A percentile compares a stretch with the other conserved stretches of the same genome.
Evolutionary conservation across 2,329 filamentous ascomycete species (phyloP).

Genomic region (Epichloe sibirici): DNA sequence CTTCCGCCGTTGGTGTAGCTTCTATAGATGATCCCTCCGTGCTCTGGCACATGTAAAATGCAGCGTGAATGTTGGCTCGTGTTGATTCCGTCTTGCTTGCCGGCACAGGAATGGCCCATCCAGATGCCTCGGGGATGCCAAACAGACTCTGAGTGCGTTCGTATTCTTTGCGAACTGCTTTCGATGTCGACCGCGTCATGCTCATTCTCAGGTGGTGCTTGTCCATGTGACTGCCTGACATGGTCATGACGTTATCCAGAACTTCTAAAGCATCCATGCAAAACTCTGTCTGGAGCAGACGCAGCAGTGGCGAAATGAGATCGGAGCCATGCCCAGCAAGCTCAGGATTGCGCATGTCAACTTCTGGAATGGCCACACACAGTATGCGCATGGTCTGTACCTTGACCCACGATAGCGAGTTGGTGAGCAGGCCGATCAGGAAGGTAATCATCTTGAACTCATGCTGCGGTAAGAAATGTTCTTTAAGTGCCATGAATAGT

Average conservation of each 20-base stretch:
- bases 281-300: constrained; percentile 82
- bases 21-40: constrained; percentile 46
- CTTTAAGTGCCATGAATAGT: constrained; percentile 60
- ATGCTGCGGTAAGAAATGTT: constrained; percentile 67
- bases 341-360: constrained; percentile 86
- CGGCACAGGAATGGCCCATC: constrained; percentile 91
- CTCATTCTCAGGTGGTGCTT: constrained; percentile 95
- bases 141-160: constrained; percentile 90
- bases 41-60: constrained; percentile 85
- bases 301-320: constrained; percentile 81
- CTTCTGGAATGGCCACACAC: constrained; percentile 70
- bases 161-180: constrained; percentile 82
- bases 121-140: constrained; percentile 88
- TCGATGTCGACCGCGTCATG: constrained; percentile 82
- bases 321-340: constrained; percentile 87
- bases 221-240: constrained; percentile 85
- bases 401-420: constrained; percentile 80
- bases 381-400: constrained; percentile 86
- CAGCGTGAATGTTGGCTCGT: constrained; percentile 83
- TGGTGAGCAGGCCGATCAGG: constrained; percentile 82
- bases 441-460: constrained; percentile 83
- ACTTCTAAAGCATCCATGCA: constrained; percentile 88
- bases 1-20: constrained; percentile 62
- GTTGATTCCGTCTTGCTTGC: constrained; percentile 81
- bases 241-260: constrained; percentile 87